Percentiles rank a stretch among this genome's conserved stretches.
Conservation (phyloP, 2,329 filamentous ascomycete genomes). For the Xylariaceae sp. region DNA sequence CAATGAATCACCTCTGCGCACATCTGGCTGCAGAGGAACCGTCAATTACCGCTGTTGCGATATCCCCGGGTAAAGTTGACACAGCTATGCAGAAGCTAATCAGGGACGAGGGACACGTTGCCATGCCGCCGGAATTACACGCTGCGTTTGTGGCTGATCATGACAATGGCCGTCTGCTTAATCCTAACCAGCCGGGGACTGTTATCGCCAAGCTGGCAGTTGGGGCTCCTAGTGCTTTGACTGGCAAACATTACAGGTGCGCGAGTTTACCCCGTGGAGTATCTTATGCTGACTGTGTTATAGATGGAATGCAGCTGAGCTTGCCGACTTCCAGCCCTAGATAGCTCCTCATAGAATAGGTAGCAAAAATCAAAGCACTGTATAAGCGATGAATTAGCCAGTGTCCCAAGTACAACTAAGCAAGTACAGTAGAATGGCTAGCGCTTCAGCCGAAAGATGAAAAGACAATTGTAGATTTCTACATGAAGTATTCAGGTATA, state of each 20-base stretch:
- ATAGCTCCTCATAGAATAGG: not conserved
- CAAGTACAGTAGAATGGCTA: constrained; percentile 29
- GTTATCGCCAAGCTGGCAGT: constrained; percentile 79
- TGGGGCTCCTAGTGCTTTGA: constrained; percentile 61
- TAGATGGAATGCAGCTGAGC: constrained; percentile 52
- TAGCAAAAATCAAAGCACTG: not conserved
- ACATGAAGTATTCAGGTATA: constrained; percentile 67
- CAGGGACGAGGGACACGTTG: constrained; percentile 53
- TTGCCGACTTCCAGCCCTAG: constrained; percentile 48
- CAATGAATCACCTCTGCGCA: constrained; percentile 70
- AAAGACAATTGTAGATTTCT: constrained; percentile 65
- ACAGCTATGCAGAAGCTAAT: constrained; percentile 88
- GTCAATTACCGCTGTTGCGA: constrained; percentile 64
- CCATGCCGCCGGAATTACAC: constrained; percentile 56
- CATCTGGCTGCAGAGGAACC: constrained; percentile 76
- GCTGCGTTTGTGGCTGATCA: constrained; percentile 65
- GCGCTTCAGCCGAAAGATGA: constrained; percentile 77
- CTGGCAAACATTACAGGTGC: constrained; percentile 70
- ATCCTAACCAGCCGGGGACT: constrained; percentile 77
- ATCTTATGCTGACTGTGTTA: constrained; percentile 26
- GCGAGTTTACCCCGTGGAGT: constrained; percentile 21
- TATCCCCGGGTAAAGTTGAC: constrained; percentile 78
- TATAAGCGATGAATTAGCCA: constrained; percentile 13
- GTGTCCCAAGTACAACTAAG: not conserved
- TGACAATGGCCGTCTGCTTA: constrained; percentile 66